phyloP scores from a whole-genome alignment of 805 yeast species.

The Saturnispora bothae region DNA sequence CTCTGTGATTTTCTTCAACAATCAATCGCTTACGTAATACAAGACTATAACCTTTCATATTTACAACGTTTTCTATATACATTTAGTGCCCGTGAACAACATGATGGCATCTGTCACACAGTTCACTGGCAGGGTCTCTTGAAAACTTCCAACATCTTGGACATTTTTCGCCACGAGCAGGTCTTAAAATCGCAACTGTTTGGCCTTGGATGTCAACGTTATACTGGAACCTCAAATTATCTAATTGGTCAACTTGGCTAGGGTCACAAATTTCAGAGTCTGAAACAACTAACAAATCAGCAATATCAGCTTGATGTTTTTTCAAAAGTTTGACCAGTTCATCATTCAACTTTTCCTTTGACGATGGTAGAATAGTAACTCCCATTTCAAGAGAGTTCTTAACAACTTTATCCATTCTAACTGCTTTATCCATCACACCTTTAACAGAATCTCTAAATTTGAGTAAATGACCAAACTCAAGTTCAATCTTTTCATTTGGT shows the following conservation, averaged over 20 bases:
- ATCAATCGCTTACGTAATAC: no score
- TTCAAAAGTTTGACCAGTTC: constrained; percentile 10
- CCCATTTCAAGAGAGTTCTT: constrained; percentile 52
- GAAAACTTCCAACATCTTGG: constrained; percentile 91
- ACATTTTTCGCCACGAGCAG: constrained; percentile 45
- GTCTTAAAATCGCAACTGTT: constrained; percentile 30
- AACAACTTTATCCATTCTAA: constrained; percentile 39
- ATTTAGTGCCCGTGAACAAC: constrained; percentile 23
- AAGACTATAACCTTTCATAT: no score
- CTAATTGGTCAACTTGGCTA: constrained; percentile 1
- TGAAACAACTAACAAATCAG: constrained; percentile 57
- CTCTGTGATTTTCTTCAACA: no score
- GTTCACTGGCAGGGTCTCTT: constrained; percentile 36
- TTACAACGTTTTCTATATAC: no score
- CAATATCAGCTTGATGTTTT: constrained; percentile 33
- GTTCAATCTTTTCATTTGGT: constrained; percentile 16
- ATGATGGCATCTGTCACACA: constrained; percentile 58
- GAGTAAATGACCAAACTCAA: constrained; percentile 40
- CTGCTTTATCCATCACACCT: constrained; percentile 44
- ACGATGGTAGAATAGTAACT: constrained; percentile 29
- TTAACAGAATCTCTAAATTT: constrained; percentile 39
- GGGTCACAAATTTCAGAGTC: constrained; percentile 30
- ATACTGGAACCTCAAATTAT: constrained; percentile 19
- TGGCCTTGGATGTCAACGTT: constrained; percentile 19
- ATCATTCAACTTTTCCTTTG: constrained; percentile 12